Base-by-base conservation (phyloP, 768 basidiomycete species). In the Rhodocollybia butyracea region DNA sequence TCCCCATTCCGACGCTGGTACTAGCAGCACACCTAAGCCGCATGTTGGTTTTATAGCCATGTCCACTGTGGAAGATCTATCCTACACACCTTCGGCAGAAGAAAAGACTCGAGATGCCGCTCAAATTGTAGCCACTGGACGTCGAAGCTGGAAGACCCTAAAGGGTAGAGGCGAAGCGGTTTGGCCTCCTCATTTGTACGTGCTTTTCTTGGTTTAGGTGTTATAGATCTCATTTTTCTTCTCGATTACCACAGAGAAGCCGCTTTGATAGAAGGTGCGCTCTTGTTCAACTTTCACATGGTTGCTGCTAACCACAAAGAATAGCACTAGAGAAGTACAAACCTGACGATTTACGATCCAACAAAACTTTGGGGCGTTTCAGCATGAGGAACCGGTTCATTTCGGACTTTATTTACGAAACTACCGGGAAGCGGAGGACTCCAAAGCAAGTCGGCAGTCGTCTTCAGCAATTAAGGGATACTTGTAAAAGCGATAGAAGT, bases 351-450 rank as follows among this genome's bases (percentile, higher is more conserved):
- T 75, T 75, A 58, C 74, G 77, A 60, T 76, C 80, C 45, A 75
- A 75, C 48, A 70, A 75, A 51, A 73, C 74, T 34, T 70, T 81
- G 5, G 80, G 76, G n/a, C 74, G 83, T 46, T 82, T 78, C 64
- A 82, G 83, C 24, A 76, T 79, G 68, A 76, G 83, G 51, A 85
- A 85, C 70, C 75, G 79, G 41, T 85, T 82, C 69, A 79, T 85
- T 60, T 80, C 83, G 43, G 78, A 84, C 57, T 77, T 81, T 62
- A 83, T 85, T 61, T 72, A 73, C 65, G 69, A 70, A 12, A 67
- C 64, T 26, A 84, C 82, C 7, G 80, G 82, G 10, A 76, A 77
- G 60, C 69, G 69, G 45, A 72, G 82, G 61, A 81, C 82, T 15
- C 71, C 80, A 31, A 83, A 82, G 62, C 82, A 83, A 62, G 79